A percentile compares a stretch with the other conserved stretches of the same genome.
These are phyloP conservation scores for Chenopodium album DNA, from an alignment of 148 eudicot species.

Conservation along the genomic window DNA sequence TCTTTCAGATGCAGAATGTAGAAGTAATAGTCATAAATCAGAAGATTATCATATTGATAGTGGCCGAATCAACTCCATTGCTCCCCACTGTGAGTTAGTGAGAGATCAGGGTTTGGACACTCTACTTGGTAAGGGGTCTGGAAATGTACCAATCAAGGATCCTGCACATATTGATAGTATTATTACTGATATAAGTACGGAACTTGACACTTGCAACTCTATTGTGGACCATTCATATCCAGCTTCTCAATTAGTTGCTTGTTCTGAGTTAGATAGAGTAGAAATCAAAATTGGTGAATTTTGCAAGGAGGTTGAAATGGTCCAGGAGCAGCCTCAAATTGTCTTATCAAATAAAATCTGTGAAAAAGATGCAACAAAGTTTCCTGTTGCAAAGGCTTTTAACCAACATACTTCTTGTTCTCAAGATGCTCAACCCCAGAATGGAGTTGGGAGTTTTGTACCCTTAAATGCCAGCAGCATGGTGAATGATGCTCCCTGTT, in stretches of 20 bases:
- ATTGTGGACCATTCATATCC: constrained; percentile 30
- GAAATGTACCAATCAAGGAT: constrained; percentile 9
- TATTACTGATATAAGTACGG: constrained; percentile 13
- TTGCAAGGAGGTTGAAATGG: constrained; percentile 18
- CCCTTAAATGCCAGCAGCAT: constrained; percentile 16
- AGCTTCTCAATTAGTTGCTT: constrained; percentile 29
- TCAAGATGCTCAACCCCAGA: constrained; percentile 27
- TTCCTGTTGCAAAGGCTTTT: constrained; percentile 25
- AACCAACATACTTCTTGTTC: constrained; percentile 22
- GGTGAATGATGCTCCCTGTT: constrained; percentile 19
- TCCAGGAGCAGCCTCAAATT: constrained; percentile 21
- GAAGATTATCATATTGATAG: constrained; percentile 20
- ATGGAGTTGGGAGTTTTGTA: constrained; percentile 23
- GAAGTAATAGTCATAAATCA: constrained; percentile 25
- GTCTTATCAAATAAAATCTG: constrained; percentile 16
- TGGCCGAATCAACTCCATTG: constrained; percentile 14
- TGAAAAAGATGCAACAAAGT: constrained; percentile 20
- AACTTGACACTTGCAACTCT: constrained; percentile 21
- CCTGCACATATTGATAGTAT: constrained; percentile 22
- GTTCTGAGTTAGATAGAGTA: constrained; percentile 28
- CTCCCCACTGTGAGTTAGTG: constrained; percentile 13
- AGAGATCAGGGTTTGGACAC: constrained; percentile 25
- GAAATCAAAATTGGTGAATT: constrained; percentile 24
- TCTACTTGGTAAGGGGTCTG: constrained; percentile 12
- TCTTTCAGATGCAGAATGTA: constrained; percentile 18